Base-by-base conservation (phyloP, 768 basidiomycete genomes). In the Termitomyces sp. region DNA sequence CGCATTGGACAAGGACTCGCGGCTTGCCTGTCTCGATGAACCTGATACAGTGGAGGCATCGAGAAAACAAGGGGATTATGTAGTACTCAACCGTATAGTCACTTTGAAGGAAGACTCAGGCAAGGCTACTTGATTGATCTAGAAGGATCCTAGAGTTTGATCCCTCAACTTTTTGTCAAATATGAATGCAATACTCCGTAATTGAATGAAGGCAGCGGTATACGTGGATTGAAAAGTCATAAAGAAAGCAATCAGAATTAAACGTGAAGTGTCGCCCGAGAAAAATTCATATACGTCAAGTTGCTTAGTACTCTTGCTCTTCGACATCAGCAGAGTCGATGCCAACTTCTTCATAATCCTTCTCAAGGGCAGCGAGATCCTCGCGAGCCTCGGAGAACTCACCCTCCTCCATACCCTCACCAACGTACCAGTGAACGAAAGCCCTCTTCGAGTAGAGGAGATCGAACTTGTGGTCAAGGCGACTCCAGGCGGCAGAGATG, bases 321-420 rank as follows among this genome's bases (percentile, higher is more conserved):
- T 88, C 88, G 60, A 70, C 80, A 58, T 88, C 88, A 53, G 79
- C 85, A 30, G 87, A 87, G 70, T 89, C 88, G 46, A 79, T 85
- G 55, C 87, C 87, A 60, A 89, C 92, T 72, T 96, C 91, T 70
- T 93, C 90, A 66, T 93, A 93, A 70, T 93, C 93, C 70, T 91
- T 95, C 76, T 98, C 95, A 56, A 98, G 83, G 7, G 96, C 96
- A 42, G 96, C 96, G 58, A 98, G 85, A 75, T 98, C 96, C 71
- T 98, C 96, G 63, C 95, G 89, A 45, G 96, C 96, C 75, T 97
- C 95, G 45, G 93, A 94, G 76, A 98, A 98, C 75, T 98, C 96
- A 72, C 96, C 96, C 77, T 98, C 96, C 70, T 98, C 96, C 96
- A 98, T 98, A 78, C 96, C 96, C 75, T 98, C 95, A 68, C 95